Evolutionary conservation across 2,329 filamentous ascomycete species (phyloP).

Genomic region (Arthrobotrys iridis): DNA sequence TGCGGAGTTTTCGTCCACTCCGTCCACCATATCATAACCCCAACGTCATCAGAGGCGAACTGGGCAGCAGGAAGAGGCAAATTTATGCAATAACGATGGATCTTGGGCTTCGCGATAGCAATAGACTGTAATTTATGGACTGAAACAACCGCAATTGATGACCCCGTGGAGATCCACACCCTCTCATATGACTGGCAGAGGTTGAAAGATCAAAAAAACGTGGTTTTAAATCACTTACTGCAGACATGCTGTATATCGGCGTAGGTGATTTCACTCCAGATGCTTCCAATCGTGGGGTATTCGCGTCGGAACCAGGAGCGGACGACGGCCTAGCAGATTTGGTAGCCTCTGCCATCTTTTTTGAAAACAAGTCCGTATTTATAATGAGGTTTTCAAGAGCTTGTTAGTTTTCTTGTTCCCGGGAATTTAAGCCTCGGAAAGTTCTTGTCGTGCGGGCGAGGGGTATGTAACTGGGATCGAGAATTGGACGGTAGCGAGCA

Average conservation of each 20-base stretch:
- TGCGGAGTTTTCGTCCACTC: conserved; percentile 15
- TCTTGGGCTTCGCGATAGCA: conserved; percentile 7
- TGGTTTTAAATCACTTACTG: conserved; percentile 43
- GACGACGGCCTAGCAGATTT: conserved; percentile 23
- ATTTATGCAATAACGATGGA: not conserved
- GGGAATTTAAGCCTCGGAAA: conserved; percentile 44
- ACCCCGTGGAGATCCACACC: conserved; percentile 17
- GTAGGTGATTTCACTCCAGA: conserved; percentile 53
- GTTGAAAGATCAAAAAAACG: not conserved
- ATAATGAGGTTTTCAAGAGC: conserved; percentile 11
- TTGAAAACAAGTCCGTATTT: conserved; percentile 3
- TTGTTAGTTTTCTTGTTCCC: conserved; percentile 18
- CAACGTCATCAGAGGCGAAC: conserved; percentile 30
- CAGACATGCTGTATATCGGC: conserved; percentile 51
- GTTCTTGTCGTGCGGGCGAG: conserved; percentile 18
- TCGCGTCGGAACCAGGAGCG: conserved; percentile 20
- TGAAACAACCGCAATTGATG: conserved; percentile 26
- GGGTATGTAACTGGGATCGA: conserved; percentile 6
- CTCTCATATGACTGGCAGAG: not conserved
- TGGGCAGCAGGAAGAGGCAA: conserved; percentile 16
- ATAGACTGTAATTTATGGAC: not conserved
- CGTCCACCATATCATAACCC: conserved; percentile 7
- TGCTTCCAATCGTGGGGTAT: conserved; percentile 47
- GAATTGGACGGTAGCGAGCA: not conserved
- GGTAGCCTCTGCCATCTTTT: conserved; percentile 35